Evolutionary conservation across 2,329 filamentous ascomycete genomes (phyloP), one percentile per base, ranked within the genome.

Genomic region (Colletotrichum tropicicola): DNA sequence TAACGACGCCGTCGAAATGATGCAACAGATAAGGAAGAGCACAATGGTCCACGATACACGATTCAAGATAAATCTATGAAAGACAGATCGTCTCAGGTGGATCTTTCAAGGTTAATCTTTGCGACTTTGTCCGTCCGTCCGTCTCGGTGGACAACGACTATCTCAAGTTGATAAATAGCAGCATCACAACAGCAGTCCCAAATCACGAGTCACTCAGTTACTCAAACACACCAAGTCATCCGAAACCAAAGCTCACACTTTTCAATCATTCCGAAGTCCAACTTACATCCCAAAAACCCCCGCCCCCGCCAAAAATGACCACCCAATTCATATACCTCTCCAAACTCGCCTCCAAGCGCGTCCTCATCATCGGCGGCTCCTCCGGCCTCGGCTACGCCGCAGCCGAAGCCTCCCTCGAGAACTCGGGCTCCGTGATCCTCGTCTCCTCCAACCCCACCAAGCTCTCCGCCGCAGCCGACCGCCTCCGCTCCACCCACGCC

Each of bases 351-450:
- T 15, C 13, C 23, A 41, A 54, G 9, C 41, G 28, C 23, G 17
- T 57, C 32, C 52, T 57, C 12, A 44, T 57, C 13, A 44, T 62
- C 12, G 59, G 44, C 17, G 59, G 59, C 21, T 62, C 59, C n/a
- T 56, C 51, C 3, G 59, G 59, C 35, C 51, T 61, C 27, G 59
- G 59, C 19, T 56, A 43, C 52, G 44, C 51, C 25, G 15, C 44
- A 28, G 59, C 56, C n/a, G 56, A 52, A 35, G 56, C 52, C 4
- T 57, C 52, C 27, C 17, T 51, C 1, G 45, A 57, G n/a, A 28
- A 49, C n/a, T 17, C 10, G 35, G 21, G 44, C 3, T 21, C 27
- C 32, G n/a, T 63, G 2, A 13, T 57, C 35, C 37, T 62, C 27
- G 44, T 28, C 44, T 58, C 53, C 27, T 62, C 59, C 37, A 51